Percentiles rank a stretch among this genome's conserved stretches.
Evolutionary conservation across 306 rosid genomes (phyloP).

Genomic region (Lathyrus tuberosus): DNA sequence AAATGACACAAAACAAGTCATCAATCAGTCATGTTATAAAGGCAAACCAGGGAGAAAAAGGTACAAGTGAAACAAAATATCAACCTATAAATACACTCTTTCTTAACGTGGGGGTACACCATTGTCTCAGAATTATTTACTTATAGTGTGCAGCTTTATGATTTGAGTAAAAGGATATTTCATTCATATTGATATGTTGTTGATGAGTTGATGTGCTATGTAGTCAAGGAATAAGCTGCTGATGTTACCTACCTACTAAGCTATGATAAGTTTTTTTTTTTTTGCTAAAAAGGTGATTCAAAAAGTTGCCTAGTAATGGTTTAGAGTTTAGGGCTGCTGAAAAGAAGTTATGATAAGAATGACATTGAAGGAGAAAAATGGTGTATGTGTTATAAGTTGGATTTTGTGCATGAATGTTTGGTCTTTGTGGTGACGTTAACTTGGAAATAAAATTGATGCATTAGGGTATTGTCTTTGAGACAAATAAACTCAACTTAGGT

Average conservation of each 20-base stretch:
- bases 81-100: slow-evolving; percentile 14
- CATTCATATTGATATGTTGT: slow-evolving; percentile 39
- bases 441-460: slow-evolving; percentile 29
- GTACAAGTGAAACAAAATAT: slow-evolving; percentile 31
- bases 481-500: slow-evolving; percentile 4
- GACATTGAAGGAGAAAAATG: slow-evolving; percentile 26
- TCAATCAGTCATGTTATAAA: slow-evolving; percentile 35
- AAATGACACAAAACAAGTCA: slow-evolving; percentile 37
- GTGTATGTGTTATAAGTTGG: slow-evolving; percentile 30
- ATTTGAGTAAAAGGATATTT: slow-evolving; percentile 41
- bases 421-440: slow-evolving; percentile 26
- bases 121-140: slow-evolving; percentile 42
- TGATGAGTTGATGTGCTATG: slow-evolving; percentile 35
- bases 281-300: slow-evolving; percentile 38
- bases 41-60: background rate
- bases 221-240: slow-evolving; percentile 44
- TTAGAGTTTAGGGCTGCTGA: slow-evolving; percentile 44
- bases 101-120: slow-evolving; percentile 38
- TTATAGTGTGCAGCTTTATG: slow-evolving; percentile 28
- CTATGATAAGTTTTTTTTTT: slow-evolving; percentile 30
- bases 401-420: slow-evolving; percentile 39
- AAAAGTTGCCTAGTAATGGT: slow-evolving; percentile 23
- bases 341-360: slow-evolving; percentile 27
- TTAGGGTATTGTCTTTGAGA: background rate
- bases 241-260: slow-evolving; percentile 32